Evolutionary conservation across 1,139 yeast species (phyloP), one percentile per base, ranked within the genome.

Genomic region (Pichia sp.): DNA sequence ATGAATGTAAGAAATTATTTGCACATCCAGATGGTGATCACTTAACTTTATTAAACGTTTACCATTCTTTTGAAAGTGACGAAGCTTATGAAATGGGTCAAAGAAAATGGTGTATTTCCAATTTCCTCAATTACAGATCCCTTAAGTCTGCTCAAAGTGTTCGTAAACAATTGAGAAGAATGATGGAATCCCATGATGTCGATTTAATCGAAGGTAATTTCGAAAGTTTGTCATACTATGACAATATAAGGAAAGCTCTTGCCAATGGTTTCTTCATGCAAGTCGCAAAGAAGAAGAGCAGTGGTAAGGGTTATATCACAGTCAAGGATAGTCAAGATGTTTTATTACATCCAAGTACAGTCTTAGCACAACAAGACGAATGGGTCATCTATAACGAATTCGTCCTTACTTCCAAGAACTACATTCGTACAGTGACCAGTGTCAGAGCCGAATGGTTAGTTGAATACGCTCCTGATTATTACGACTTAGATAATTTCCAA

Each of bases 221-320:
- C 57, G 89, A 84, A 36, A 83, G 81, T 66, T 80, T 81, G 45
- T 71, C 70, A 49, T 90, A 85, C 66, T 78, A 79, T 66, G 81
- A 77, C 56, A 85, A 88, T 59, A 83, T 93, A 55, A 78, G 95
- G 52, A 85, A 85, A 66, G 96, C 99, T 0, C 71, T 93, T 48
- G 78, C 89, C 9, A 81, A 90, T n/a, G 99, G 99, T 2, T 91
- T 90, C 67, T 93, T 93, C 73, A 91, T 93, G 98, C 99, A 93
- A 71, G 96, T 87, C 45, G 99, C 98, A 38, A 91, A 91, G 71
- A 79, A 80, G 71, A 83, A 78, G 65, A 77, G 85, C 49, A 84
- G 85, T 38, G 82, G 84, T 43, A 83, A 80, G 62, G 90, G 85
- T 20, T 93, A 85, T 67, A 76, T 86, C 57, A 93, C 99, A 0